Base-by-base conservation (phyloP, 805 yeast species). In the Kuraishia cidri region DNA sequence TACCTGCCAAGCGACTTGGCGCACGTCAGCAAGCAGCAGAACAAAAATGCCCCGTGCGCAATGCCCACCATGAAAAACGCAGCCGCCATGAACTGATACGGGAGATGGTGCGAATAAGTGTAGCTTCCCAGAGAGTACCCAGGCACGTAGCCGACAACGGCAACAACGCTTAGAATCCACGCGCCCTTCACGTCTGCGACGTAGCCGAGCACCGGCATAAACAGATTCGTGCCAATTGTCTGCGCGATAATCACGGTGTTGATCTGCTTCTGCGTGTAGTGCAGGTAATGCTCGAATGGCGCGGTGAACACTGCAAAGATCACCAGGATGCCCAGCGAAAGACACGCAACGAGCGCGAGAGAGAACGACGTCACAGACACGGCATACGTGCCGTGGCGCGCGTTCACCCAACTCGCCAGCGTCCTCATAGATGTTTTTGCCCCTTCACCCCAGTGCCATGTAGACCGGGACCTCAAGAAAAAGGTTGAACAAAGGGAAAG, bases 141-240 rank as follows among this genome's bases (percentile, higher is more conserved):
- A 1, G 86, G 75, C 5, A 75, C 62, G 45, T 81, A 82, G 13
- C 79, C 66, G 37, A 70, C 39, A 14, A 79, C 60, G 3, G 88
- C 66, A 13, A 82, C 44, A n/a, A 78, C 43, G 6, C 86, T 69
- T 26, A 87, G 52, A 16, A 79, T 56, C 38, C 81, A 79, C 3
- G 88, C 83, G 0, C 95, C 94, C 43, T 76, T 78, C 16, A 76
- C 63, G 50, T 87, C 96, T 1, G 94, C 92, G 31, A 84, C 61
- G 40, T 79, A 72, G 0, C 97, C 97, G 35, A 86, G 57, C 2
- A 81, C 48, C 0, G 97, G 96, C 2, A 87, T 75, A 14, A 86
- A 77, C 23, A 82, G 55, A 52, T 87, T 88, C 76, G 83, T 75
- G 4, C 96, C 97, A 34, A 84, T 49, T 9, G 83, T 83, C 6